phyloP scores from a whole-genome alignment of 495 filamentous ascomycete genomes.

The Penicillium paxilli region DNA sequence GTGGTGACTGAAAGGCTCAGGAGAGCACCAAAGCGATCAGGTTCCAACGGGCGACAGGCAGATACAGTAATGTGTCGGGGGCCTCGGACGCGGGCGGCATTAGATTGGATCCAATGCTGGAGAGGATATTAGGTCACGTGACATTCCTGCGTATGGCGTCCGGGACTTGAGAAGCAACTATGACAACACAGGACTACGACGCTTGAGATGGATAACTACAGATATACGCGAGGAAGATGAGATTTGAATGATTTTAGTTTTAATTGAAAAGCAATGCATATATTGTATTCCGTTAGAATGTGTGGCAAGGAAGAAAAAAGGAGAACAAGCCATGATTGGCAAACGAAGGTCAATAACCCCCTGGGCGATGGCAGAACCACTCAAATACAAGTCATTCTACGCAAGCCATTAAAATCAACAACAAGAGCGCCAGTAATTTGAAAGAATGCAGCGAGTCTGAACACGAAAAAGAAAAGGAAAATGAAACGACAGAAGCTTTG shows the following conservation, averaged over 20 bases:
- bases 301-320: conserved; percentile 11
- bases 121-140: too few relatives aligned
- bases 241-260: background rate
- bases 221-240: too few relatives aligned
- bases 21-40: background rate
- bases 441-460: conserved; percentile 28
- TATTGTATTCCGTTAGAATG: conserved; percentile 30
- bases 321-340: conserved; percentile 28
- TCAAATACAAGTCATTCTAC: conserved; percentile 25
- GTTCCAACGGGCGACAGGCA: background rate
- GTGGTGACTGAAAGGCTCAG: background rate
- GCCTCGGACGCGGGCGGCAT: too few relatives aligned
- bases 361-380: conserved; percentile 17
- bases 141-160: too few relatives aligned
- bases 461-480: conserved; percentile 14
- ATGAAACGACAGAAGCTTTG: conserved; percentile 31
- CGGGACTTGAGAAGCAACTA: too few relatives aligned
- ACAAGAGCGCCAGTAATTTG: conserved; percentile 24
- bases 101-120: too few relatives aligned
- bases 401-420: conserved; percentile 35
- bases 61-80: too few relatives aligned
- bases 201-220: background rate
- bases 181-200: background rate
- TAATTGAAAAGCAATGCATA: conserved; percentile 26
- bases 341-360: conserved; percentile 28